Base-by-base conservation (phyloP, 1,284 basidiomycete genomes). In the Coniferiporia weirii region DNA sequence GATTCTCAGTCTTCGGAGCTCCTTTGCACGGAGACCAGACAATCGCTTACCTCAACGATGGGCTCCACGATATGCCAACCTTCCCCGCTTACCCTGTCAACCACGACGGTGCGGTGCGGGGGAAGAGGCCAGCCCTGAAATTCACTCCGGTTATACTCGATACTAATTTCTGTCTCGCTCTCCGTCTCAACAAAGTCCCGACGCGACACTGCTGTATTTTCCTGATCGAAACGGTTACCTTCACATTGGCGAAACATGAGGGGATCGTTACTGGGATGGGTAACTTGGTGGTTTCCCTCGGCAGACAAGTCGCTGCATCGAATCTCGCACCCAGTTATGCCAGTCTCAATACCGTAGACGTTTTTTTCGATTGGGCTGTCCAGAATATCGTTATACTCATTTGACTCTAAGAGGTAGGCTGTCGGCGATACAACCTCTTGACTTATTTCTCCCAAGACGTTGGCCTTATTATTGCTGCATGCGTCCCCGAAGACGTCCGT, bases 371-470 rank as follows among this genome's bases (percentile, higher is more conserved):
- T 27, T 27, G 27, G 27, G 27, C 27, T 27, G 27, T 27, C 27
- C 27, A 27, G 5, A 27, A 27, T 27, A 27, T 27, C 38, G 38
- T 40, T 3, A 15, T 40, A 40, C 12, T 40, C 38, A 12, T 40
- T 15, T 40, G 38, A 40, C 15, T 63, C 60, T 1, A 62, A 49
- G 34, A 65, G 56, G 57, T 57, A 63, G 27, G 60, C 55, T 4
- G 55, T 57, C 20, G 60, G 55, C 20, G 60, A 54, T 19, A 61
- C 50, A 13, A 60, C 40, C 34, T 51, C 52, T 15, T 52, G 27
- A n/a, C 13, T 22, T 13, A 36, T 13, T 17, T 48, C 13, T 13
- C 38, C 15, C 15, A 40, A 40, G 8, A 12, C 12, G 12, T 6
- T 43, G 17, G 22, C 17, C n/a, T 19, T 12, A 40, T 19, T 10